Conservation (phyloP, 495 filamentous ascomycete genomes). For the Annulohypoxylon moriforme region DNA sequence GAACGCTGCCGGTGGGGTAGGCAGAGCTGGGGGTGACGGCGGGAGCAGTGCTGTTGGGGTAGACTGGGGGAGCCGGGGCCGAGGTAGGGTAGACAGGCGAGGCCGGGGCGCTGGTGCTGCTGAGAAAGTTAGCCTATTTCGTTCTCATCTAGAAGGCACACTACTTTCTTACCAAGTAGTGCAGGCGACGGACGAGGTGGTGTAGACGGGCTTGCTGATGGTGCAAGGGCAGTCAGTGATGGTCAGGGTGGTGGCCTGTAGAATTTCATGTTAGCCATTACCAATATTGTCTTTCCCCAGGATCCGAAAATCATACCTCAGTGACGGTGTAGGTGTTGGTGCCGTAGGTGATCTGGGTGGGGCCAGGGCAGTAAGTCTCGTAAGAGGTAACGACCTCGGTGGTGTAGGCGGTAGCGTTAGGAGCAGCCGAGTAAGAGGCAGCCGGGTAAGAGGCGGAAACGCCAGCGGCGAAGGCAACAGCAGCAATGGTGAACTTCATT, state of each 20-base stretch:
- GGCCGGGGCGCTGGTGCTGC: constrained; percentile 41
- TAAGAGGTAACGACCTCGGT: constrained; percentile 83
- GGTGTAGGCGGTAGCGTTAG: constrained; percentile 64
- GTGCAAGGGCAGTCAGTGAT: constrained; percentile 84
- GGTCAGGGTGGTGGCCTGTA: constrained; percentile 78
- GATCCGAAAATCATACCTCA: constrained; percentile 55
- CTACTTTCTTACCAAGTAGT: constrained; percentile 68
- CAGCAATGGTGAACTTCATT: constrained; percentile 83
- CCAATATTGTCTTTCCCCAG: background rate
- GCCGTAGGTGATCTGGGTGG: constrained; percentile 77
- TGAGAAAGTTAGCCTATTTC: constrained; percentile 38
- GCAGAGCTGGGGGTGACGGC: constrained; percentile 46
- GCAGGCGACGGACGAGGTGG: constrained; percentile 72
- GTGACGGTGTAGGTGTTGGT: constrained; percentile 83
- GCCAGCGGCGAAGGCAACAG: constrained; percentile 70
- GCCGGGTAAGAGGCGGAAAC: constrained; percentile 68
- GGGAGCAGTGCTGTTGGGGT: constrained; percentile 44
- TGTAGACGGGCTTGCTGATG: constrained; percentile 74
- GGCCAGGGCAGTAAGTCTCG: constrained; percentile 86
- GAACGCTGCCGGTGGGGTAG: constrained; percentile 48
- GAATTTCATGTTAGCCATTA: constrained; percentile 25
- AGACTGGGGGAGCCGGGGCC: constrained; percentile 36
- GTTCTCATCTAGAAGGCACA: constrained; percentile 7
- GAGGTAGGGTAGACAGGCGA: constrained; percentile 40
- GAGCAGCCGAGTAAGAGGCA: constrained; percentile 30